phyloP scores from a whole-genome alignment of 2,329 filamentous ascomycete genomes.

The Aspergillus sp. region DNA sequence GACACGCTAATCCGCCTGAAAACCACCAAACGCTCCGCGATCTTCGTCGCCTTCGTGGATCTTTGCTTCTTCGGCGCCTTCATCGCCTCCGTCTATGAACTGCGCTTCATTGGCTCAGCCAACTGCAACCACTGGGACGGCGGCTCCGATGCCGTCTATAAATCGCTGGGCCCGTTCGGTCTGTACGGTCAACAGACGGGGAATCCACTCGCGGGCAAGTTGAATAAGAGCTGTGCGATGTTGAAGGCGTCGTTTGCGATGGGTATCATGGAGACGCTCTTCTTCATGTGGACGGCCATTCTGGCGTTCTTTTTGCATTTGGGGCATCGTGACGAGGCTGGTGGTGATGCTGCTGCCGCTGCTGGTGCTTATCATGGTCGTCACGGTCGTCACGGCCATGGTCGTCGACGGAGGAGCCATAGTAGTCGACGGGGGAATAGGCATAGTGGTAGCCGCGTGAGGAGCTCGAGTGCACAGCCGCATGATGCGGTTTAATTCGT shows the following conservation, averaged over 20 bases:
- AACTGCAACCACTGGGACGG: slow-evolving; percentile 57
- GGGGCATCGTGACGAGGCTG: not conserved
- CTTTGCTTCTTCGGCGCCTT: slow-evolving; percentile 56
- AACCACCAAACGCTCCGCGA: slow-evolving; percentile 50
- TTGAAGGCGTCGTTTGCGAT: slow-evolving; percentile 85
- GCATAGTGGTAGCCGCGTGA: slow-evolving; percentile 18
- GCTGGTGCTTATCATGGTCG: too few species aligned
- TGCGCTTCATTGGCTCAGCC: slow-evolving; percentile 50
- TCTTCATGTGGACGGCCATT: slow-evolving; percentile 70
- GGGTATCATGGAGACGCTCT: slow-evolving; percentile 76
- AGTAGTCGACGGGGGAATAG: slow-evolving; percentile 28
- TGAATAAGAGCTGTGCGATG: slow-evolving; percentile 79
- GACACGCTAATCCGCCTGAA: slow-evolving; percentile 54
- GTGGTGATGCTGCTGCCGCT: too few species aligned
- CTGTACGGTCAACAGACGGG: slow-evolving; percentile 42
- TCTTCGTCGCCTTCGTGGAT: slow-evolving; percentile 55
- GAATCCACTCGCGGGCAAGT: slow-evolving; percentile 43
- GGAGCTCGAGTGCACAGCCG: slow-evolving; percentile 21
- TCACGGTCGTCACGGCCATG: too few species aligned
- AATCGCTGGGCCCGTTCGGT: slow-evolving; percentile 56
- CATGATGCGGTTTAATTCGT: slow-evolving; percentile 22
- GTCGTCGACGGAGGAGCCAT: slow-evolving; percentile 32
- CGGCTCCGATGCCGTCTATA: slow-evolving; percentile 42
- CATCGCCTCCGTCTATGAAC: slow-evolving; percentile 52
- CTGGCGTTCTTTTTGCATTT: slow-evolving; percentile 50